Conservation (phyloP, 2,329 filamentous ascomycete genomes). For the Sarocladium strictum region DNA sequence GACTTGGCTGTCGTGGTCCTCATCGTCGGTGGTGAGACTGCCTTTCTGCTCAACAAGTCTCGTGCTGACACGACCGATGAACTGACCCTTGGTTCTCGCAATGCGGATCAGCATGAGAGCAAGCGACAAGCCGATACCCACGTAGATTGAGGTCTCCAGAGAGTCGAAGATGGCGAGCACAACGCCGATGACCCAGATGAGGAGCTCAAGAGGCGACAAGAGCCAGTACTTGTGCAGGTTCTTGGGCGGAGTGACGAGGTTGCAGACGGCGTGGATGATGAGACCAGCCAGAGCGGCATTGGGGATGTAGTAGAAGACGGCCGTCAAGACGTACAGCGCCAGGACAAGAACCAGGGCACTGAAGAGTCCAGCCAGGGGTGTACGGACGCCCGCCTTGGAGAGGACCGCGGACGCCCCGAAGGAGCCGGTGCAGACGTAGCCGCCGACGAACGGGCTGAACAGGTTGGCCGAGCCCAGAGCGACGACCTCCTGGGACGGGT, state of each 20-base stretch:
- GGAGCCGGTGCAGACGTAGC: slow-evolving; percentile 38
- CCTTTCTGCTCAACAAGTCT: slow-evolving; percentile 13
- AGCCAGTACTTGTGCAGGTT: slow-evolving; percentile 74
- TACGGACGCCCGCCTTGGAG: slow-evolving; percentile 76
- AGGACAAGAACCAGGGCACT: slow-evolving; percentile 71
- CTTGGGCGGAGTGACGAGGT: slow-evolving; percentile 67
- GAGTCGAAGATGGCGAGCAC: slow-evolving; percentile 45
- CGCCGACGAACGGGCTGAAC: slow-evolving; percentile 67
- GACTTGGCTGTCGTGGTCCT: background rate
- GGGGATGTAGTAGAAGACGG: slow-evolving; percentile 78
- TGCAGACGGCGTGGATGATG: slow-evolving; percentile 78
- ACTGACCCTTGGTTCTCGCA: slow-evolving; percentile 39
- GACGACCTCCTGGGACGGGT: slow-evolving; percentile 74
- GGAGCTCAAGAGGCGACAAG: slow-evolving; percentile 64
- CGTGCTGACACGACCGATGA: slow-evolving; percentile 34
- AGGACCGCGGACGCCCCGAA: slow-evolving; percentile 72
- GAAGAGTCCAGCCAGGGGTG: slow-evolving; percentile 71
- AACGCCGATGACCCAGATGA: slow-evolving; percentile 72
- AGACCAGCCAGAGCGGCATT: slow-evolving; percentile 64
- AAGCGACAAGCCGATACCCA: slow-evolving; percentile 37
- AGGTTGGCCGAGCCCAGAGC: slow-evolving; percentile 73
- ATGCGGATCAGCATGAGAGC: slow-evolving; percentile 38
- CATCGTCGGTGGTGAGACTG: background rate
- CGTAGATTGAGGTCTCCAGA: slow-evolving; percentile 46
- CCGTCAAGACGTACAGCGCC: slow-evolving; percentile 70